phyloP scores from a whole-genome alignment of 2,329 filamentous ascomycete species.

The Aphanocladium album region DNA sequence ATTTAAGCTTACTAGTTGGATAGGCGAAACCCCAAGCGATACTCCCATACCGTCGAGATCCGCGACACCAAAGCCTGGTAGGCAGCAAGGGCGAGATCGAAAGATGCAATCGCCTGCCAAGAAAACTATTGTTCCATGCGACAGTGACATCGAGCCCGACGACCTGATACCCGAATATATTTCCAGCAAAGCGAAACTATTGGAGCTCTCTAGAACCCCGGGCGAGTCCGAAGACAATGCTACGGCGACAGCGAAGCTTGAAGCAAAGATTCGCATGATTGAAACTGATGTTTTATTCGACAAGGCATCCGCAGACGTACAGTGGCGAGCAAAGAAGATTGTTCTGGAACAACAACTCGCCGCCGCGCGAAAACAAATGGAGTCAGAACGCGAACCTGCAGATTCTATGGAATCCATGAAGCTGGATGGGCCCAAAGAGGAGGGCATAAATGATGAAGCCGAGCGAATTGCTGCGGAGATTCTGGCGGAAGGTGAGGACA shows the following conservation, averaged over 20 bases:
- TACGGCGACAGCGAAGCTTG: constrained; percentile 57
- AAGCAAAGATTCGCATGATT: constrained; percentile 70
- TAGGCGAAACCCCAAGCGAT: constrained; percentile 39
- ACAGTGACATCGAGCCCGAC: constrained; percentile 70
- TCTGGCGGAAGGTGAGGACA: constrained; percentile 50
- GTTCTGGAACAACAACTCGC: constrained; percentile 58
- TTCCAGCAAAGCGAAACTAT: constrained; percentile 65
- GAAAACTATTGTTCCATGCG: constrained; percentile 46
- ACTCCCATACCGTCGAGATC: constrained; percentile 46
- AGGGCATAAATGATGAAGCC: constrained; percentile 52
- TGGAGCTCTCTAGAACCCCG: constrained; percentile 36
- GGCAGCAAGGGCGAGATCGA: constrained; percentile 18
- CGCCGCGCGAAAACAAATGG: constrained; percentile 36
- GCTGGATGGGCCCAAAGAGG: constrained; percentile 28
- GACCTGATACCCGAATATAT: constrained; percentile 72
- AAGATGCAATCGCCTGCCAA: constrained; percentile 30
- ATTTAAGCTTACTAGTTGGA: not conserved
- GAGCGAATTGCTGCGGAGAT: constrained; percentile 55
- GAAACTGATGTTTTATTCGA: constrained; percentile 76
- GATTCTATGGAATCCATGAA: constrained; percentile 16
- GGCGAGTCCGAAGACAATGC: constrained; percentile 27
- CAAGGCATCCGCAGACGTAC: constrained; percentile 55
- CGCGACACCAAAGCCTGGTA: constrained; percentile 40
- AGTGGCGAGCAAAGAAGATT: constrained; percentile 58
- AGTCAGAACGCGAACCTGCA: constrained; percentile 18